Evolutionary conservation across 2,329 filamentous ascomycete genomes (phyloP).

Genomic region (Immersiporthe knoxdaviesiana): DNA sequence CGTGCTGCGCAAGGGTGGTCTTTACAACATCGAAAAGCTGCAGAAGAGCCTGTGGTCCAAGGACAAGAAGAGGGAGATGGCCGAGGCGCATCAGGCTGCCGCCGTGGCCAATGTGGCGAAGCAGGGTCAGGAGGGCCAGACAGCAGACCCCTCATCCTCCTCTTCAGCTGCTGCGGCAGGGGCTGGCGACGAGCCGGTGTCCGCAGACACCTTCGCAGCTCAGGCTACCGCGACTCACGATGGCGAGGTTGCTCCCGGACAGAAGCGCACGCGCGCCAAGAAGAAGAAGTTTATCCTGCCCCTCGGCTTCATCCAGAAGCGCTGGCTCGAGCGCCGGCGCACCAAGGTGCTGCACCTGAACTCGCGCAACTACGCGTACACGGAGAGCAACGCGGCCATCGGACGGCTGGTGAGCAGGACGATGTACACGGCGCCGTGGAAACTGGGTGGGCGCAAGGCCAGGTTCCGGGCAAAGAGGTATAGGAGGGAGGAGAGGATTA

Average conservation of each 20-base stretch:
- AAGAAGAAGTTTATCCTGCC: slow-evolving; percentile 22
- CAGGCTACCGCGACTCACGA: background rate
- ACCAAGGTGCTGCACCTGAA: slow-evolving; percentile 54
- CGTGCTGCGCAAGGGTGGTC: slow-evolving; percentile 37
- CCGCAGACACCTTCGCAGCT: background rate
- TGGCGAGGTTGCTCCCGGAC: background rate
- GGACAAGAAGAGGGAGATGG: slow-evolving; percentile 30
- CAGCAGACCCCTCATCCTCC: background rate
- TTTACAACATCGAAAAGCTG: slow-evolving; percentile 21
- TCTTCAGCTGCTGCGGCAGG: background rate
- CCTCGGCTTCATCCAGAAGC: slow-evolving; percentile 27
- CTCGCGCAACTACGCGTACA: slow-evolving; percentile 58
- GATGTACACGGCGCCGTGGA: slow-evolving; percentile 53
- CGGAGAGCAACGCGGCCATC: slow-evolving; percentile 63
- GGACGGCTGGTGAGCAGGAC: slow-evolving; percentile 56
- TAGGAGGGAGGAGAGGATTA: slow-evolving; percentile 24
- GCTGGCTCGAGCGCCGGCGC: slow-evolving; percentile 35
- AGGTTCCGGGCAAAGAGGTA: slow-evolving; percentile 43
- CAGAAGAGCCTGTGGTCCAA: slow-evolving; percentile 28
- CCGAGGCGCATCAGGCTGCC: slow-evolving; percentile 26
- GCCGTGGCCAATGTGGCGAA: slow-evolving; percentile 8
- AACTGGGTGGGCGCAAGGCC: slow-evolving; percentile 55
- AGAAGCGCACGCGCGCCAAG: slow-evolving; percentile 20
- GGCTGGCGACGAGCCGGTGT: background rate
- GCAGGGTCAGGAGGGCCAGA: background rate